Conservation (phyloP, 768 basidiomycete species). For the Rhizopogon rudus region DNA sequence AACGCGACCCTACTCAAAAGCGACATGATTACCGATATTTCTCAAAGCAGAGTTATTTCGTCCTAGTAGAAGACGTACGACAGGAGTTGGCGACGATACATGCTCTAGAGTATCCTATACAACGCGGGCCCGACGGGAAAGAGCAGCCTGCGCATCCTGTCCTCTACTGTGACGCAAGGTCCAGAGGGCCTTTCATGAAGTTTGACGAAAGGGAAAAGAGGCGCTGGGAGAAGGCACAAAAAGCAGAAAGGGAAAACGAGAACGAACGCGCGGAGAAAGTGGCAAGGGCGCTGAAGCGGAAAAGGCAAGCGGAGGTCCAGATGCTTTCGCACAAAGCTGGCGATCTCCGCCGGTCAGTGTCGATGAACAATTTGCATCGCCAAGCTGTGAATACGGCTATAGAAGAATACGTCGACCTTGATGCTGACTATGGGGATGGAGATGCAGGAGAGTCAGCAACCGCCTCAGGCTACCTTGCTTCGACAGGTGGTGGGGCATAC, state of each 20-base stretch:
- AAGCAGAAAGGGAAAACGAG: slow-evolving; percentile 33
- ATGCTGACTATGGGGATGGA: slow-evolving; percentile 28
- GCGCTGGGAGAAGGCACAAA: slow-evolving; percentile 56
- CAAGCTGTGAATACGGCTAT: slow-evolving; percentile 35
- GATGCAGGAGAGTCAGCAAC: slow-evolving; percentile 49
- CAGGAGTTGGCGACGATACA: slow-evolving; percentile 83
- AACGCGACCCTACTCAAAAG: slow-evolving; percentile 88
- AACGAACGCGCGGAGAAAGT: slow-evolving; percentile 22
- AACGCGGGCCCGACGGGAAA: slow-evolving; percentile 46
- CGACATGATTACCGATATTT: slow-evolving; percentile 91
- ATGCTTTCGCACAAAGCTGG: slow-evolving; percentile 29
- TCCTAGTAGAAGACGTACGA: slow-evolving; percentile 88
- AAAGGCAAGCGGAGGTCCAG: slow-evolving; percentile 24
- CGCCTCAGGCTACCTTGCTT: slow-evolving; percentile 67
- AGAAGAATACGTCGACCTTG: slow-evolving; percentile 39
- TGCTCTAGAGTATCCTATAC: slow-evolving; percentile 70
- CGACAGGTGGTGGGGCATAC: slow-evolving; percentile 50
- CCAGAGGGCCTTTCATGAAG: slow-evolving; percentile 69
- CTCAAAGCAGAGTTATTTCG: slow-evolving; percentile 63
- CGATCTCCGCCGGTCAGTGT: slow-evolving; percentile 69
- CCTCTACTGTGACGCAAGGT: slow-evolving; percentile 68
- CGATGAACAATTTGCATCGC: slow-evolving; percentile 72
- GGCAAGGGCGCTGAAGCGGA: slow-evolving; percentile 22
- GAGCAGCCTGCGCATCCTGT: slow-evolving; percentile 75
- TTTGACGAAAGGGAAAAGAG: slow-evolving; percentile 72